These are phyloP conservation scores for Mollisiaceae sp. DNA, from an alignment of 2,329 filamentous ascomycete species.

Conservation along the genomic window DNA sequence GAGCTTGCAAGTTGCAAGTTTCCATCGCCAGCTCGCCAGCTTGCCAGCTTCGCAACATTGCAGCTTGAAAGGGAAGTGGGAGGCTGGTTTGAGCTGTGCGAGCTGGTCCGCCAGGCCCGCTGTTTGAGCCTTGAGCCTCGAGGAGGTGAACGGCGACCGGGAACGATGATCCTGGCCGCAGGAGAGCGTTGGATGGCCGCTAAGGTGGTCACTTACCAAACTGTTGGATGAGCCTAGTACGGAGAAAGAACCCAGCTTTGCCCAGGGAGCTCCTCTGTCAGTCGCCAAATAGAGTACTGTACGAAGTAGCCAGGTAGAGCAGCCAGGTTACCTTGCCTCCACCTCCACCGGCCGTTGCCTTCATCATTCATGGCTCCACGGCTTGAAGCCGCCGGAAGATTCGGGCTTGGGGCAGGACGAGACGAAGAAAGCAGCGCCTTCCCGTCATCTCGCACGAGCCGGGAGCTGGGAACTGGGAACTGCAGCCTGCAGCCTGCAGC, in stretches of 20 bases:
- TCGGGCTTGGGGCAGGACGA: slow-evolving; percentile 10
- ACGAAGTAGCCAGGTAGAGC: too few relatives aligned
- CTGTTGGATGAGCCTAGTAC: slow-evolving; percentile 1
- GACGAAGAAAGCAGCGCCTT: slow-evolving; percentile 5
- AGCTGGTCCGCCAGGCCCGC: slow-evolving; percentile 11
- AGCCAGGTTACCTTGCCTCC: background rate
- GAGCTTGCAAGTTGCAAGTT: background rate
- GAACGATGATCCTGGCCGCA: slow-evolving; percentile 22
- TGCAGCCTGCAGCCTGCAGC: too few relatives aligned
- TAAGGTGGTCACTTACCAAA: background rate
- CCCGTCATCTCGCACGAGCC: background rate
- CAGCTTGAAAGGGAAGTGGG: too few relatives aligned
- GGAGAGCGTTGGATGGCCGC: slow-evolving; percentile 7
- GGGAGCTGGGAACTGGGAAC: too few relatives aligned
- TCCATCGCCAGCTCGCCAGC: background rate
- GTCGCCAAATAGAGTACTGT: too few relatives aligned
- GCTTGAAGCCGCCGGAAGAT: background rate
- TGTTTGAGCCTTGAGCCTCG: too few relatives aligned
- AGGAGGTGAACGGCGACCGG: slow-evolving; percentile 28
- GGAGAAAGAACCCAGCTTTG: background rate
- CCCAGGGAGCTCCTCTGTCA: too few relatives aligned
- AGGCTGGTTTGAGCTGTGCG: background rate
- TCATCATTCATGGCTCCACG: background rate
- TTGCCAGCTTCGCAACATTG: background rate
- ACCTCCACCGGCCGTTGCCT: too few relatives aligned